These are phyloP conservation scores for Tylopilus sp. DNA, from an alignment of 768 basidiomycete species.

Conservation along the genomic window DNA sequence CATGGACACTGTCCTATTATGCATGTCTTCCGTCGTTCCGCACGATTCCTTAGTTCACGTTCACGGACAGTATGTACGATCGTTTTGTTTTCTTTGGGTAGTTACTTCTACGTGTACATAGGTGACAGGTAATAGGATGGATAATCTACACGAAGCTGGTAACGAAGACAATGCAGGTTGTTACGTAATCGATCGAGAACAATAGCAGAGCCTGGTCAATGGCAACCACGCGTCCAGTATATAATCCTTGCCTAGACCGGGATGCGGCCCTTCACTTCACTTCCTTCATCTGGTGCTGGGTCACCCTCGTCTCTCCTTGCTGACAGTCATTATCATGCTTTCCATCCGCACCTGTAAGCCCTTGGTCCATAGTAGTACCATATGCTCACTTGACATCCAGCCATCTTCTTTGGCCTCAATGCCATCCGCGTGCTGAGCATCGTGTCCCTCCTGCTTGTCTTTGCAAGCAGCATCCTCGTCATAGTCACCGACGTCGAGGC, in stretches of 20 bases:
- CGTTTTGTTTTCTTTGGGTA: not conserved
- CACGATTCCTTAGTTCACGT: slow-evolving; percentile 11
- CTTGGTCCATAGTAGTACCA: not conserved
- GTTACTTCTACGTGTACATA: not conserved
- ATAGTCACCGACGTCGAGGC: slow-evolving; percentile 73
- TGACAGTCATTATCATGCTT: slow-evolving; percentile 25
- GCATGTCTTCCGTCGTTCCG: not conserved
- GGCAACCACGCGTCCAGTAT: slow-evolving; percentile 16
- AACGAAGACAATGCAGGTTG: slow-evolving; percentile 24
- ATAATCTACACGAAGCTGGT: not conserved
- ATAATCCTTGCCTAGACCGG: slow-evolving; percentile 12
- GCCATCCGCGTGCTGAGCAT: slow-evolving; percentile 75
- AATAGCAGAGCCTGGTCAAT: slow-evolving; percentile 24
- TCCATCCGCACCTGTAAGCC: slow-evolving; percentile 45
- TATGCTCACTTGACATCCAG: slow-evolving; percentile 23
- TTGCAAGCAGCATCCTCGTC: slow-evolving; percentile 73
- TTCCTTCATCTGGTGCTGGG: slow-evolving; percentile 26
- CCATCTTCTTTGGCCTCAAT: slow-evolving; percentile 77
- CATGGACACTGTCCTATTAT: not conserved
- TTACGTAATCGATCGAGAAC: slow-evolving; percentile 29
- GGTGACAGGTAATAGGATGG: not conserved
- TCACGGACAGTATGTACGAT: slow-evolving; percentile 16
- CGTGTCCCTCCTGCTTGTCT: slow-evolving; percentile 72
- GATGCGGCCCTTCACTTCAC: slow-evolving; percentile 5
- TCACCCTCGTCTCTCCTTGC: slow-evolving; percentile 22